Evolutionary conservation across 345 rosid genomes (phyloP).

Genomic region (Populus davidiana): DNA sequence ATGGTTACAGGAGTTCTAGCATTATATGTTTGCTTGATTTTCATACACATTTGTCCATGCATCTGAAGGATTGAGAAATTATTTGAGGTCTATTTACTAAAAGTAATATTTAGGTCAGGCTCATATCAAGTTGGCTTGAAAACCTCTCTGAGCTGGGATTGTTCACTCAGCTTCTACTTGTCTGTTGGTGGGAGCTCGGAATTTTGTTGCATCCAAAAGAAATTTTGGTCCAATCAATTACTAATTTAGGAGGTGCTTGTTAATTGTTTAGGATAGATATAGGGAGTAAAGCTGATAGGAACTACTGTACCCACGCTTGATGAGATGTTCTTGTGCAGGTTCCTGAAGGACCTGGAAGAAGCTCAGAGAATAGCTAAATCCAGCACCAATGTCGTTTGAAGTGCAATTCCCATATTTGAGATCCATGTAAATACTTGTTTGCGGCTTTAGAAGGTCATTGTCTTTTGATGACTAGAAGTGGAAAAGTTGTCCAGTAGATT

Average conservation of each 20-base stretch:
- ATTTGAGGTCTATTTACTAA: too few relatives aligned
- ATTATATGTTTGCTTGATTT: background rate
- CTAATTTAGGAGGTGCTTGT: background rate
- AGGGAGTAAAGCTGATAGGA: background rate
- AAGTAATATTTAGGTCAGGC: background rate
- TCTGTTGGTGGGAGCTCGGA: background rate
- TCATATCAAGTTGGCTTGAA: background rate
- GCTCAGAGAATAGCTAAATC: slow-evolving; percentile 67
- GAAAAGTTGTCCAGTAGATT: background rate
- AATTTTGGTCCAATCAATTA: background rate
- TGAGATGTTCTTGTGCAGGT: slow-evolving; percentile 37
- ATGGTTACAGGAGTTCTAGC: background rate
- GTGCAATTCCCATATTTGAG: slow-evolving; percentile 4
- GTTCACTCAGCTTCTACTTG: background rate
- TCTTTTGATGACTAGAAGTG: background rate
- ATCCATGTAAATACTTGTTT: slow-evolving; percentile 20
- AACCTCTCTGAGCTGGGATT: background rate
- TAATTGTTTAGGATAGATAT: background rate
- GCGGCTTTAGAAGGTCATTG: background rate
- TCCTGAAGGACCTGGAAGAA: slow-evolving; percentile 79
- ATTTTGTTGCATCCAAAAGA: too few relatives aligned
- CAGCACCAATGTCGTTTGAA: slow-evolving; percentile 52
- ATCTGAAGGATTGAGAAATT: background rate
- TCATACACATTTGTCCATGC: background rate
- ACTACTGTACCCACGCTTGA: background rate